Conservation (phyloP, 2,329 filamentous ascomycete species). For the Ophiostoma montium region DNA sequence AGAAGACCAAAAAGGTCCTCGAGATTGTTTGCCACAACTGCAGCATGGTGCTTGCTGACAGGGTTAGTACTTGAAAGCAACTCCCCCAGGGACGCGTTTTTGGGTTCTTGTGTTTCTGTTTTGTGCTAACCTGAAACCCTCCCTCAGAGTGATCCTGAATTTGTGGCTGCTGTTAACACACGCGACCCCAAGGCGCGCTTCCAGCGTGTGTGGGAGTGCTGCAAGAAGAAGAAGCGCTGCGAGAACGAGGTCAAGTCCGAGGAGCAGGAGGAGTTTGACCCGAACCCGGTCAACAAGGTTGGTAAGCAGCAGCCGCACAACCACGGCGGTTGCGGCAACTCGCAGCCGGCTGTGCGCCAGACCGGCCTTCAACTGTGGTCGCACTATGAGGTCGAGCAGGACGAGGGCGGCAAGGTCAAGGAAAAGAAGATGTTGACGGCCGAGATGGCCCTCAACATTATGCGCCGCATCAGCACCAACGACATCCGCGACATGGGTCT, state of each 20-base stretch:
- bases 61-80: conserved; percentile 60
- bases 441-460: conserved; percentile 70
- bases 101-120: conserved; percentile 29
- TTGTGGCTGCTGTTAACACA: conserved; percentile 64
- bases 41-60: conserved; percentile 92
- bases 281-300: conserved; percentile 23
- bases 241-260: conserved; percentile 55
- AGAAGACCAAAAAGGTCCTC: conserved; percentile 97
- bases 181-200: conserved; percentile 93
- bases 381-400: conserved; percentile 59
- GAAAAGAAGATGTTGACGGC: conserved; percentile 76
- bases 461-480: conserved; percentile 68
- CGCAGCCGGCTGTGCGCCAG: conserved; percentile 76
- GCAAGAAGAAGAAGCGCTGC: conserved; percentile 76
- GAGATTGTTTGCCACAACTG: conserved; percentile 99
- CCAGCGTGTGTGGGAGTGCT: conserved; percentile 79
- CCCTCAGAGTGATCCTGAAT: conserved; percentile 67
- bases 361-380: conserved; percentile 72
- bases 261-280: conserved; percentile 52
- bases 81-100: conserved; percentile 18
- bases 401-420: conserved; percentile 58
- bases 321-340: conserved; percentile 89
- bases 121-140: conserved; percentile 38
- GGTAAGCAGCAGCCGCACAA: conserved; percentile 35
- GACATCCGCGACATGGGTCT: conserved; percentile 80